phyloP scores from a whole-genome alignment of 2,329 filamentous ascomycete species.

The Botrytis aclada region DNA sequence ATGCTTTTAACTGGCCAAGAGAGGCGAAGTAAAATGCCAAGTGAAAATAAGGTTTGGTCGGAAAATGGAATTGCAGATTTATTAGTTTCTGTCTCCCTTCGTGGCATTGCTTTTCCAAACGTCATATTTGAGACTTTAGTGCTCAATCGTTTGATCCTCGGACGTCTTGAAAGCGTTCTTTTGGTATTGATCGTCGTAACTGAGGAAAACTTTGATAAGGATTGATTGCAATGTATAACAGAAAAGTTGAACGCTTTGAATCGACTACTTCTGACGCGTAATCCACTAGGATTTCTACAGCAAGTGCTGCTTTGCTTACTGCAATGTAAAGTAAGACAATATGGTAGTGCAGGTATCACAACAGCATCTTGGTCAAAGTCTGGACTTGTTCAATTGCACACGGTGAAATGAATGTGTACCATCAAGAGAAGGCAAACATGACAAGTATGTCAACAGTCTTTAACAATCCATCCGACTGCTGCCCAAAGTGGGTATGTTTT shows the following conservation, averaged over 20 bases:
- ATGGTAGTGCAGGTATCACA: conserved; percentile 8
- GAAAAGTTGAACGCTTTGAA: not conserved
- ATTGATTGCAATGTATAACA: not conserved
- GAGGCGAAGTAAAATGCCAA: conserved; percentile 16
- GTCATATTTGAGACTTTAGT: conserved; percentile 4
- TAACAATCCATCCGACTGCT: not conserved
- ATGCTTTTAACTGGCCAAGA: conserved; percentile 14
- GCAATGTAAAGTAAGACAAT: conserved; percentile 11
- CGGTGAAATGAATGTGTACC: not conserved
- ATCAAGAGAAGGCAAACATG: not conserved
- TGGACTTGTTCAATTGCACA: not conserved
- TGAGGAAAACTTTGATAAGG: not conserved
- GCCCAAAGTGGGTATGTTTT: conserved; percentile 2
- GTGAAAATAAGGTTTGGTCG: conserved; percentile 14
- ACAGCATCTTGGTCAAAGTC: conserved; percentile 4
- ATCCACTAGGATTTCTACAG: conserved; percentile 3
- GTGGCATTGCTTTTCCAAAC: conserved; percentile 13
- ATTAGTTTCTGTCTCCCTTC: not conserved
- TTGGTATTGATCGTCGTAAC: not conserved
- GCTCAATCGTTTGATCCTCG: not conserved
- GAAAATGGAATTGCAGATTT: not conserved
- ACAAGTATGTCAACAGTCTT: not conserved
- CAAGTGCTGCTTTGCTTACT: conserved; percentile 10
- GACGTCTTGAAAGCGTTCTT: not conserved
- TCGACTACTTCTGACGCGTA: not conserved